phyloP scores from a whole-genome alignment of 805 yeast genomes.

The Torulaspora quercuum region DNA sequence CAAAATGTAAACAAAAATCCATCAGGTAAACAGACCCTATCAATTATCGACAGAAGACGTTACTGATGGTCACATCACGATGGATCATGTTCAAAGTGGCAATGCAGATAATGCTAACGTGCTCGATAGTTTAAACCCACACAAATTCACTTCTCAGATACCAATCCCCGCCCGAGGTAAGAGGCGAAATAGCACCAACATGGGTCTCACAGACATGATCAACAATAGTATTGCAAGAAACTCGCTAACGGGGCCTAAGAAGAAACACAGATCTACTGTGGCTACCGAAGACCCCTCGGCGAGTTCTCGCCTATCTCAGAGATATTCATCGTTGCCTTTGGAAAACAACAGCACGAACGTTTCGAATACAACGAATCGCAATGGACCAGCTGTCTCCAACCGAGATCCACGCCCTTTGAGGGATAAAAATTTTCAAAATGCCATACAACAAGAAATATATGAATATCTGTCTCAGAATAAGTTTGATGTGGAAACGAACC shows the following conservation, averaged over 20 bases:
- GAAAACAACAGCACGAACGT: slow-evolving; percentile 4
- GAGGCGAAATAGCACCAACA: slow-evolving; percentile 25
- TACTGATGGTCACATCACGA: not conserved
- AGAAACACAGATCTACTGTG: slow-evolving; percentile 24
- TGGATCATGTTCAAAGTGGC: slow-evolving; percentile 3
- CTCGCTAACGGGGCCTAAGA: slow-evolving; percentile 10
- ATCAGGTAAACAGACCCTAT: no score
- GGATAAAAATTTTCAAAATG: slow-evolving; percentile 63
- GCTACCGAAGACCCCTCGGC: slow-evolving; percentile 15
- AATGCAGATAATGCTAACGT: slow-evolving; percentile 12
- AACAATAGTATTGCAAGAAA: slow-evolving; percentile 27
- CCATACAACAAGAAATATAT: slow-evolving; percentile 63
- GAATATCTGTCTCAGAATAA: slow-evolving; percentile 59
- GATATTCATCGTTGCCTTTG: slow-evolving; percentile 18
- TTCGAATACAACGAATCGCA: slow-evolving; percentile 4
- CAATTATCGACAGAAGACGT: no score
- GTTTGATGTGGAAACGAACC: slow-evolving; percentile 73
- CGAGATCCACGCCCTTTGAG: slow-evolving; percentile 75
- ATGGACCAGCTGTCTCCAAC: slow-evolving; percentile 10
- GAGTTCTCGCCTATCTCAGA: slow-evolving; percentile 20
- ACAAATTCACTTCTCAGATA: slow-evolving; percentile 28
- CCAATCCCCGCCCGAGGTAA: slow-evolving; percentile 19
- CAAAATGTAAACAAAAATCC: slow-evolving; percentile 7
- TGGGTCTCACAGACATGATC: slow-evolving; percentile 29
- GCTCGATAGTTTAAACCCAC: slow-evolving; percentile 24